Base-by-base conservation (phyloP, 2,329 filamentous ascomycete species). In the Neofusicoccum parvum region DNA sequence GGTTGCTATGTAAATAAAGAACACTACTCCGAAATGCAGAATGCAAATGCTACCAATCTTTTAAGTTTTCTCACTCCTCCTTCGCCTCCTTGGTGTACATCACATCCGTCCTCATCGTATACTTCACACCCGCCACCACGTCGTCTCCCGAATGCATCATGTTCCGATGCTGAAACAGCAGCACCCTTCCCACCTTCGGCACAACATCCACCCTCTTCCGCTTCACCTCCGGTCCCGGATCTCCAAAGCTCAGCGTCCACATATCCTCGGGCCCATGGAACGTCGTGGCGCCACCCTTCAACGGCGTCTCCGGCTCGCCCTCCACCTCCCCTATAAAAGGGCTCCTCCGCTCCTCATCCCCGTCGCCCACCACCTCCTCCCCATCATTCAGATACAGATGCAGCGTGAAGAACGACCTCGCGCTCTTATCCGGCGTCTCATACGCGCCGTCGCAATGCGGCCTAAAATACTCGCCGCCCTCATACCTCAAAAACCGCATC, bases 401-500 rank as follows among this genome's bases (percentile, higher is more conserved):
- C 36, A 88, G 71, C 0, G 86, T 87, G 68, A 82, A 85, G 59
- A 81, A 82, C 1, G 83, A 84, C 12, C 76, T 73, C 73, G 86
- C 81, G 7, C 80, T n/a, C 37, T 5, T 77, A 62, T 87, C 83
- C 0, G 83, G 81, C 15, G 86, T 88, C 58, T 80, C 79, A 70
- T 90, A 94, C 0, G 80, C 71, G 0, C 85, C 87, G 72, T 94
- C 91, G 69, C 85, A 88, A 73, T 94, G 91, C 3, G 88, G 82
- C 67, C 83, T 85, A 71, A 96, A 95, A 73, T 89, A 94, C 71
- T 93, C 88, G 0, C 90, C 91, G 0, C 82, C 78, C 0, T 83
- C 82, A 74, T 95, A 95, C 72, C 86, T 89, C 59, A 96, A 78
- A 71, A 94, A 94, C 34, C 92, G 81, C 84, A 94, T 84, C 41